Evolutionary conservation across 352 stramenopile species (phyloP).

Genomic region (Phytophthora pluvialis): DNA sequence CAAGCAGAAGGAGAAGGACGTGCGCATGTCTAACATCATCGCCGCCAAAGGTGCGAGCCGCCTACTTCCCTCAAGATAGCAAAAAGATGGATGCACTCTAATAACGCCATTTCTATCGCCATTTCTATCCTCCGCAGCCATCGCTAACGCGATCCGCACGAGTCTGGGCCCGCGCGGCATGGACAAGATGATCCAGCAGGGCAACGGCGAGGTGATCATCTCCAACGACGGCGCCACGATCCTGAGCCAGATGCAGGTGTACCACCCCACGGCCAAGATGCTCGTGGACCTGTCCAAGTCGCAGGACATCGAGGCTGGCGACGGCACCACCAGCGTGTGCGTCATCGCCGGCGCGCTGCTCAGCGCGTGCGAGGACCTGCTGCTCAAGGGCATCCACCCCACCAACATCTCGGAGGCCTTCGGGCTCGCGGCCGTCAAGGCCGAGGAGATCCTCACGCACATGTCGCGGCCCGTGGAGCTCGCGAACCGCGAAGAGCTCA

Average conservation of each 20-base stretch:
- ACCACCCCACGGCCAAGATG: conserved; percentile 99
- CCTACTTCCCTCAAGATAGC: too few species aligned
- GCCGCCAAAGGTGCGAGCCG: conserved; percentile 93
- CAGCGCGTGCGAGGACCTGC: conserved; percentile 92
- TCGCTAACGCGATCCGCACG: conserved; percentile 98
- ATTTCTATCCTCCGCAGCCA: conserved; percentile 61
- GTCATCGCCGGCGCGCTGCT: conserved; percentile 99
- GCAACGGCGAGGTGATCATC: conserved; percentile 98
- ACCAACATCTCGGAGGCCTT: conserved; percentile 98
- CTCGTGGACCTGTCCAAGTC: conserved; percentile 99
- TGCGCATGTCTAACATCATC: conserved; percentile 98
- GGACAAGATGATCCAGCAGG: conserved; percentile 99
- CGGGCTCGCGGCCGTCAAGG: conserved; percentile 89
- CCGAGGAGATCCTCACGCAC: conserved; percentile 88
- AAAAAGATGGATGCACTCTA: too few species aligned
- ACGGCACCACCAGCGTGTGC: conserved; percentile 98
- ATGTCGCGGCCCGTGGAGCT: conserved; percentile 95
- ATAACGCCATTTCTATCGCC: conserved; percentile 1
- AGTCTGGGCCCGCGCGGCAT: conserved; percentile 98
- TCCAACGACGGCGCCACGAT: conserved; percentile 99
- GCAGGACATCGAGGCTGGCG: conserved; percentile 99
- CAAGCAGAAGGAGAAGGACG: conserved; percentile 97
- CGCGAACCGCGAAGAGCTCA: conserved; percentile 93
- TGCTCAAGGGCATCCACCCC: conserved; percentile 97
- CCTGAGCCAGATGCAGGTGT: conserved; percentile 97